A percentile compares a stretch with the other conserved stretches of the same genome.
phyloP scores from a whole-genome alignment of 2,329 filamentous ascomycete genomes.

The Didymella glomerata region DNA sequence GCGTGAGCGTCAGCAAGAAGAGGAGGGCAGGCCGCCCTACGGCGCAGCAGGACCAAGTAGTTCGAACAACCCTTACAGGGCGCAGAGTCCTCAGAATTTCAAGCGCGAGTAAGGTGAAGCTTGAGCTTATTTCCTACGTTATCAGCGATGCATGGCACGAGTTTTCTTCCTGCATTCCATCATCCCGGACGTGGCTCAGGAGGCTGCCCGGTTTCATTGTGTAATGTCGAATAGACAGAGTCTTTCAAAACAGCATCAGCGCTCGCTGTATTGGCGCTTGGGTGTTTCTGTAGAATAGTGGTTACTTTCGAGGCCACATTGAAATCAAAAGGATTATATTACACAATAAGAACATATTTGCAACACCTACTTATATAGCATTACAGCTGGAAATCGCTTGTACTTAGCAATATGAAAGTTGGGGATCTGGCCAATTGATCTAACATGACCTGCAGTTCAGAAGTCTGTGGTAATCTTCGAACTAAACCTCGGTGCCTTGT shows the following conservation, averaged over 20 bases:
- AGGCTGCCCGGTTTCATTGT: constrained; percentile 6
- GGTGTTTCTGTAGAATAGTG: constrained; percentile 3
- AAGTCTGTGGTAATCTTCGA: background rate
- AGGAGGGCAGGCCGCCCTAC: constrained; percentile 29
- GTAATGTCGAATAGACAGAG: constrained; percentile 10
- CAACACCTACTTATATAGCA: too few species aligned
- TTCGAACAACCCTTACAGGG: constrained; percentile 31
- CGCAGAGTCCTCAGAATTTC: constrained; percentile 18
- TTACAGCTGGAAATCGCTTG: too few species aligned
- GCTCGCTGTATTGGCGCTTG: constrained; percentile 7
- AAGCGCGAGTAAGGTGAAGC: constrained; percentile 11
- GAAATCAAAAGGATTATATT: constrained; percentile 1
- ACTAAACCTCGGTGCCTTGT: background rate
- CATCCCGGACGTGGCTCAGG: constrained; percentile 6
- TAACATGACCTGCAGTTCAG: background rate
- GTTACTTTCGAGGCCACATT: constrained; percentile 4
- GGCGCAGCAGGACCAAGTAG: constrained; percentile 17
- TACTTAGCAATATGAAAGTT: background rate
- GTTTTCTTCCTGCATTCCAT: background rate
- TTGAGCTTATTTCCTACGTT: background rate
- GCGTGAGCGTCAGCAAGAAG: constrained; percentile 29
- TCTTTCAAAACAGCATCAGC: constrained; percentile 12
- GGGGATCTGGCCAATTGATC: background rate
- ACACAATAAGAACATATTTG: background rate
- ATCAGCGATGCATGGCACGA: constrained; percentile 9